These are phyloP conservation scores for Sporisorium graminicola DNA, from an alignment of 1,284 basidiomycete genomes.

Conservation along the genomic window DNA sequence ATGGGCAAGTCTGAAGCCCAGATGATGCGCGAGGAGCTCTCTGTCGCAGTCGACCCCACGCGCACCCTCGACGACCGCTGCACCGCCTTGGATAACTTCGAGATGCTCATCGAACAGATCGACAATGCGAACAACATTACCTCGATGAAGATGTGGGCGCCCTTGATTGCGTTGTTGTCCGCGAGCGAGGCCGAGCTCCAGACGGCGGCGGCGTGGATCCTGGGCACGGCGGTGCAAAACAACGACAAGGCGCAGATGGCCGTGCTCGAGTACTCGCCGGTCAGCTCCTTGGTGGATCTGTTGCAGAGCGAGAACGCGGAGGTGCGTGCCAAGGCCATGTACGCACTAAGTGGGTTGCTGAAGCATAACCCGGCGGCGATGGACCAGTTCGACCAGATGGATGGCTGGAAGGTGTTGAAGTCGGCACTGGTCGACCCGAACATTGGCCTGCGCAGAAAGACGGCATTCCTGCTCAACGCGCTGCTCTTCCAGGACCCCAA, in stretches of 20 bases:
- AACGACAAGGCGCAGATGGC: slow-evolving; percentile 86
- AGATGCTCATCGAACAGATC: slow-evolving; percentile 94
- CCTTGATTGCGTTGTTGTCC: slow-evolving; percentile 79
- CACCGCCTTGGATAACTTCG: slow-evolving; percentile 89
- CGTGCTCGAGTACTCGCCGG: slow-evolving; percentile 76
- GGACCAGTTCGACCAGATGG: slow-evolving; percentile 73
- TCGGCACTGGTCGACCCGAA: slow-evolving; percentile 80
- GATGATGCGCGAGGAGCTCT: slow-evolving; percentile 68
- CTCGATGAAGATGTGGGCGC: slow-evolving; percentile 86
- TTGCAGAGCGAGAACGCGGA: slow-evolving; percentile 73
- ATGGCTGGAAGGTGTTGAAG: slow-evolving; percentile 80
- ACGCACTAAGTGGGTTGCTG: slow-evolving; percentile 84
- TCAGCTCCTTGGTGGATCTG: slow-evolving; percentile 72
- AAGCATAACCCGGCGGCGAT: slow-evolving; percentile 85
- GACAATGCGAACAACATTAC: slow-evolving; percentile 96
- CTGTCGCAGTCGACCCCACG: slow-evolving; percentile 53
- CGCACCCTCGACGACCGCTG: slow-evolving; percentile 71
- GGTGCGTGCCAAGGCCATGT: slow-evolving; percentile 80
- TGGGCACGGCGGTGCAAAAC: slow-evolving; percentile 94
- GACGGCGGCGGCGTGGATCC: slow-evolving; percentile 85
- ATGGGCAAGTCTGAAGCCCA: slow-evolving; percentile 69
- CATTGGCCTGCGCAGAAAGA: slow-evolving; percentile 83
- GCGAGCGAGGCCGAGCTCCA: slow-evolving; percentile 76
- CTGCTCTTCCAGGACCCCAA: slow-evolving; percentile 77
- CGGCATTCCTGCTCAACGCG: slow-evolving; percentile 83